These are phyloP conservation scores for Mrakia frigida DNA, from an alignment of 768 basidiomycete species.

Conservation along the genomic window DNA sequence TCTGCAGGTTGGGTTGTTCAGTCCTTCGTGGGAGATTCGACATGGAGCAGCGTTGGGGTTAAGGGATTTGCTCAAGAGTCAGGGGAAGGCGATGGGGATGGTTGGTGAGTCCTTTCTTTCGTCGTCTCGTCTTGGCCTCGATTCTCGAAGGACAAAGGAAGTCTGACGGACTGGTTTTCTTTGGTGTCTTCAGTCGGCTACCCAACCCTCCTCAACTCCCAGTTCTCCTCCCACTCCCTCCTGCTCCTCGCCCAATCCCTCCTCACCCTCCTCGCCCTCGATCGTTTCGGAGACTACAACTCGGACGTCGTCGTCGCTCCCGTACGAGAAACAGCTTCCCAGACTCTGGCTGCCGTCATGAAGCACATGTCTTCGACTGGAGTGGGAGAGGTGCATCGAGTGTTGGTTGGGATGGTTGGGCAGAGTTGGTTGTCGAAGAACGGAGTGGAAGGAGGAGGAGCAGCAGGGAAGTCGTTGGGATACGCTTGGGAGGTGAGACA, in stretches of 20 bases:
- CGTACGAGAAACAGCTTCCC: slow-evolving; percentile 91
- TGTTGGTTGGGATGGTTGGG: slow-evolving; percentile 86
- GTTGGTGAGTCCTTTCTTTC: slow-evolving; percentile 49
- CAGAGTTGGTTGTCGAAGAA: slow-evolving; percentile 59
- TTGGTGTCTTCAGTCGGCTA: slow-evolving; percentile 25
- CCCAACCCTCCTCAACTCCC: slow-evolving; percentile 20
- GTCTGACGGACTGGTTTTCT: too few species aligned
- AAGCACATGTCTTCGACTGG: slow-evolving; percentile 80
- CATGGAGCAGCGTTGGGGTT: slow-evolving; percentile 91
- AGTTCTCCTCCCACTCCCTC: slow-evolving; percentile 30
- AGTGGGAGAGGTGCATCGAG: slow-evolving; percentile 70
- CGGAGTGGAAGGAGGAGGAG: not conserved
- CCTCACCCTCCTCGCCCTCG: slow-evolving; percentile 82
- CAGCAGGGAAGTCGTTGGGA: slow-evolving; percentile 31
- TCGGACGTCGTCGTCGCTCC: slow-evolving; percentile 96
- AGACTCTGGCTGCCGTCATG: slow-evolving; percentile 83
- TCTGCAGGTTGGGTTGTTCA: slow-evolving; percentile 76
- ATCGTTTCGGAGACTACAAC: slow-evolving; percentile 97
- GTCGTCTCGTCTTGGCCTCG: not conserved
- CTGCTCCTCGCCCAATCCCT: slow-evolving; percentile 68
- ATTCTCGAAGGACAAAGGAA: not conserved
- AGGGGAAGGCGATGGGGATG: slow-evolving; percentile 76
- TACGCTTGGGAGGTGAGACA: slow-evolving; percentile 97
- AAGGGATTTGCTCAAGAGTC: slow-evolving; percentile 75
- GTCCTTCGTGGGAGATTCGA: slow-evolving; percentile 79